phyloP scores from a whole-genome alignment of 2,329 filamentous ascomycete species.

The Hymenoscyphus occultus region DNA sequence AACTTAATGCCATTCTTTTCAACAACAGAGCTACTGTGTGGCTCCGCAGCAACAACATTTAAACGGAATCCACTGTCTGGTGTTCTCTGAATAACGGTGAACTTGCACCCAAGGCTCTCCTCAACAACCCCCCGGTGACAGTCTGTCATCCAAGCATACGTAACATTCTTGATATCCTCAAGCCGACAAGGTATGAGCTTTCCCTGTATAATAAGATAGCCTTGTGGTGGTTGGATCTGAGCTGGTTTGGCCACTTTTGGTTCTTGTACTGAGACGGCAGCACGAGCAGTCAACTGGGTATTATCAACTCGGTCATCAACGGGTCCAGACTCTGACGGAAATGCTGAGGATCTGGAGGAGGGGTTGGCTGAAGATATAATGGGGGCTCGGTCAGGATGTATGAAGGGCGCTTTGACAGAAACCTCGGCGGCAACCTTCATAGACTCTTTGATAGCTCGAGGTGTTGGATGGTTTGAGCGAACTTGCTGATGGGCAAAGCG shows the following conservation, averaged over 20 bases:
- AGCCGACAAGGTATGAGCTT: conserved; percentile 1
- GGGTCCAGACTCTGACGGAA: neutral
- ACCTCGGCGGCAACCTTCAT: neutral
- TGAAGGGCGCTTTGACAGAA: neutral
- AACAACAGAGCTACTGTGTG: neutral
- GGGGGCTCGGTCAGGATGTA: neutral
- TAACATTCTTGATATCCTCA: conserved; percentile 6
- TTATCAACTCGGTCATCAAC: too few species aligned
- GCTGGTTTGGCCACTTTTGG: neutral
- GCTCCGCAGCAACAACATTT: conserved; percentile 1
- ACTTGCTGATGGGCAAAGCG: neutral
- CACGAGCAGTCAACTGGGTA: neutral
- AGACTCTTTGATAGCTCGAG: neutral
- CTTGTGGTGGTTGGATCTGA: neutral
- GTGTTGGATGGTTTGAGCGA: neutral
- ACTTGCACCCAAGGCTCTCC: conserved; percentile 8
- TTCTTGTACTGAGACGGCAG: neutral
- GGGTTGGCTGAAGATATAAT: neutral
- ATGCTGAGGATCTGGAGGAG: neutral
- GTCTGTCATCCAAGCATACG: conserved; percentile 7
- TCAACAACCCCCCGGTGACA: neutral
- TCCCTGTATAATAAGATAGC: conserved; percentile 6
- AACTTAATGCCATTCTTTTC: conserved; percentile 2
- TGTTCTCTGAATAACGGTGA: neutral
- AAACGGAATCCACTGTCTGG: conserved; percentile 5